Evolutionary conservation across 1,139 yeast genomes (phyloP), one percentile per base, ranked within the genome.

Genomic region (Nakaseomyces bracarensis): DNA sequence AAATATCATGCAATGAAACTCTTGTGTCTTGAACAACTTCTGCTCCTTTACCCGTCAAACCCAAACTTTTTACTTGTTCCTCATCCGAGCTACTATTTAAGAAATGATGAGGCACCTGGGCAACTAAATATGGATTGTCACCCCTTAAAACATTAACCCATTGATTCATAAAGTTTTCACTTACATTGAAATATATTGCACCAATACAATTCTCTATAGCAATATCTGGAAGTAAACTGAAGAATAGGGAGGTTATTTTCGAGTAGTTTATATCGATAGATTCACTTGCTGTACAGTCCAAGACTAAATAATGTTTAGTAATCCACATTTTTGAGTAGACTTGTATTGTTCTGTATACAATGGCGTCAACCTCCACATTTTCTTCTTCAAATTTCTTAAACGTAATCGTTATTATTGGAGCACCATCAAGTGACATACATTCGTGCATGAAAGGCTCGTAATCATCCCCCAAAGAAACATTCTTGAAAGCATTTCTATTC

Each of bases 321-420:
- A 78, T 78, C 94, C 94, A 84, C 39, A 83, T 71, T 53, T 79
- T 83, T 43, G 82, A 72, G 13, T 81, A 74, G 8, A 77, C 71
- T 53, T 82, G 91, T 47, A 83, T 71, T 18, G 79, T 57, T 49
- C 79, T 71, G 60, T 74, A 85, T n/a, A 78, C 66, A 31, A 82
- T 63, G n/a, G 74, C 64, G 38, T 81, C 81, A 1, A 74, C 62
- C 44, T 80, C 83, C 36, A 68, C 54, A 10, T 68, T 65, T 57
- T 19, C 73, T 63, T 37, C 66, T 55, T 36, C 63, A 60, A 50
- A 74, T 60, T 46, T 68, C 65, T 27, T 56, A 44, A 73, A 69
- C 26, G 78, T 74, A 13, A 82, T 56, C 1, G 80, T 75, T 20
- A 84, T 64, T 19, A 79, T 70, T 0, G 93, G 94, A 0, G 76